Evolutionary conservation across 1,284 basidiomycete species (phyloP).

Genomic region (Ganoderma sinense): DNA sequence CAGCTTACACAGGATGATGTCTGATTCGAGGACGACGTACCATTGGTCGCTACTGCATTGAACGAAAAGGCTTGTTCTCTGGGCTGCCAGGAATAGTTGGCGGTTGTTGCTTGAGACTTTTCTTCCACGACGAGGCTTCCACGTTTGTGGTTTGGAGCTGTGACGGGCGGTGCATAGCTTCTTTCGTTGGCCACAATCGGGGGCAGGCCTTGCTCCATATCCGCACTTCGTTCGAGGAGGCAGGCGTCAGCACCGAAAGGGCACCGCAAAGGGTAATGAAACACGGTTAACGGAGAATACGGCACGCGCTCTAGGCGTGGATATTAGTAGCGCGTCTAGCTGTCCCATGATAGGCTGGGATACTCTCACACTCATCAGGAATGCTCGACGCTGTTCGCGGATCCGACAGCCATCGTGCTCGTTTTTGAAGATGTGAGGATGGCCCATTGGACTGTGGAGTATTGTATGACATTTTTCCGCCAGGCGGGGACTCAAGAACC

Average conservation of each 20-base stretch:
- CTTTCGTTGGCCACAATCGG: background rate
- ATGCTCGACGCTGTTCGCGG: background rate
- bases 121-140: background rate
- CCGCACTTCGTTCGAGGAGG: background rate
- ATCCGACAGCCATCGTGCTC: background rate
- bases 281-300: no score
- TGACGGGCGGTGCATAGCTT: background rate
- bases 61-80: background rate
- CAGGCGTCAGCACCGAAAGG: background rate
- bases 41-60: background rate
- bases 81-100: background rate
- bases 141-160: background rate
- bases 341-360: background rate
- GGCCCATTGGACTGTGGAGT: background rate
- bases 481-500: background rate
- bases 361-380: background rate
- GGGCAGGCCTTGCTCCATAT: background rate
- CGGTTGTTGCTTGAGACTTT: background rate
- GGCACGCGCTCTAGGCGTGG: background rate
- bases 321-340: background rate
- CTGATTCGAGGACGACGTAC: background rate
- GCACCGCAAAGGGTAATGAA: no score
- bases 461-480: background rate
- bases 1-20: background rate
- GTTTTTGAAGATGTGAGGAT: background rate